Percentiles rank a stretch among this genome's conserved stretches.
These are phyloP conservation scores for Penicillium crystallinum DNA, from an alignment of 495 filamentous ascomycete genomes.

Conservation along the genomic window DNA sequence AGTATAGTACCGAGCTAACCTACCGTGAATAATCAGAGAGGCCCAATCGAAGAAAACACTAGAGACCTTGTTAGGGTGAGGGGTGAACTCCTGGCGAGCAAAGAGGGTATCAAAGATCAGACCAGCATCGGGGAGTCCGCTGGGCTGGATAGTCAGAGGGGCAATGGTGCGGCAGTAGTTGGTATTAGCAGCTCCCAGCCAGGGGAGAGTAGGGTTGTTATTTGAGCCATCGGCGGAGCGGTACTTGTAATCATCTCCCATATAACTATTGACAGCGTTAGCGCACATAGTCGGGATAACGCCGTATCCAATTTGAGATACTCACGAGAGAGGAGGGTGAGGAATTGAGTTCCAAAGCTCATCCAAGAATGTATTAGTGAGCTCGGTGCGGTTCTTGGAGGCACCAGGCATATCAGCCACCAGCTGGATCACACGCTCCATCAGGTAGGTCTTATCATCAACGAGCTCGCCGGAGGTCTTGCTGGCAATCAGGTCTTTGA, in stretches of 20 bases:
- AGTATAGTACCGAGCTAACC: not conserved
- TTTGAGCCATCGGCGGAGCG: constrained; percentile 70
- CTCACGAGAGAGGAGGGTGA: constrained; percentile 50
- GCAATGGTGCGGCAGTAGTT: constrained; percentile 51
- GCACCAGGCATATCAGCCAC: constrained; percentile 58
- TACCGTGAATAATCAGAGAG: constrained; percentile 52
- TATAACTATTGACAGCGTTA: constrained; percentile 36
- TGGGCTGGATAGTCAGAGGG: constrained; percentile 47
- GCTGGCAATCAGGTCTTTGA: constrained; percentile 48
- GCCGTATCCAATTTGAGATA: not conserved
- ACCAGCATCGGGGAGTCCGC: constrained; percentile 49
- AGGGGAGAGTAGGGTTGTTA: constrained; percentile 54
- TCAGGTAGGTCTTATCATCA: constrained; percentile 75
- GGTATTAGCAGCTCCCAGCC: constrained; percentile 52
- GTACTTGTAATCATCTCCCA: constrained; percentile 63
- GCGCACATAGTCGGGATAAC: not conserved
- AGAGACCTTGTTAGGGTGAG: constrained; percentile 54
- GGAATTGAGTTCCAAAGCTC: constrained; percentile 62
- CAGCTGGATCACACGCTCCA: constrained; percentile 75
- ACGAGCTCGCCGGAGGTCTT: constrained; percentile 51
- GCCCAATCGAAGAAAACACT: constrained; percentile 58
- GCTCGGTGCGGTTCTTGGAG: constrained; percentile 56
- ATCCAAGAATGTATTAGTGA: constrained; percentile 66
- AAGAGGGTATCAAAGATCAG: constrained; percentile 51
- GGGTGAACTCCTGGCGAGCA: constrained; percentile 47